Base-by-base conservation (phyloP, 192 early-diverging fungal species). In the Dissophora globulifera region DNA sequence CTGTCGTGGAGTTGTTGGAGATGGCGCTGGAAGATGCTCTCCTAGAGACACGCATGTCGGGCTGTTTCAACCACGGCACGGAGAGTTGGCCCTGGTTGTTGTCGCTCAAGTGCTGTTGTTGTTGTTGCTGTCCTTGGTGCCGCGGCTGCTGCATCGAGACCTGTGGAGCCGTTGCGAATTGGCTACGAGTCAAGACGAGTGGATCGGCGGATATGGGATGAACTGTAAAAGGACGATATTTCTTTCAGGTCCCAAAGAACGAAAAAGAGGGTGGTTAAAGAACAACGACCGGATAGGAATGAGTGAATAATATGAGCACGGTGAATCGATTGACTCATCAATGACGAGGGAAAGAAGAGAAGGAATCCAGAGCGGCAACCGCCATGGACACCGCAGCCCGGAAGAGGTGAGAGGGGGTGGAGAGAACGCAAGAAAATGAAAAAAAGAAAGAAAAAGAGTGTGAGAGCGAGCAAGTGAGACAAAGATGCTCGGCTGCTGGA, bases 1-100 rank as follows among this genome's bases (percentile, higher is more conserved):
- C 62, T 31, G 72, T 76, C 23, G 63, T 57, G 9, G 72, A 76
- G 52, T 67, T 66, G 58, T 67, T 76, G 27, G 72, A 76, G 22
- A 76, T 26, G 12, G 72, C 72, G 19, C 72, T 59, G 16, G 72
- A 67, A 3, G 72, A 76, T 11, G 45, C 19, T 42, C 72, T 66
- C 40, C 64, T 57, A 25, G 48, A 13, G 20, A 57, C 13, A 26
- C 51, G 63, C 58, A 67, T 32, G 33, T 69, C 67, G 4, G 49
- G 42, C 16, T 60, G 67, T 15, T 61, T 69, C 30, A 46, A 35
- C 67, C 67, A 69, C 40, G 65, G 65, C 29, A 67, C 31, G 17
- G 65, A 48, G n/a, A 67, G 46, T 42, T 67, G 65, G 17, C 43
- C 42, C n/a, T 62, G 61, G 15, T 30, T 50, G 15, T 30, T 50